phyloP scores from a whole-genome alignment of 129 eudicot species.

The Arctium lappa region DNA sequence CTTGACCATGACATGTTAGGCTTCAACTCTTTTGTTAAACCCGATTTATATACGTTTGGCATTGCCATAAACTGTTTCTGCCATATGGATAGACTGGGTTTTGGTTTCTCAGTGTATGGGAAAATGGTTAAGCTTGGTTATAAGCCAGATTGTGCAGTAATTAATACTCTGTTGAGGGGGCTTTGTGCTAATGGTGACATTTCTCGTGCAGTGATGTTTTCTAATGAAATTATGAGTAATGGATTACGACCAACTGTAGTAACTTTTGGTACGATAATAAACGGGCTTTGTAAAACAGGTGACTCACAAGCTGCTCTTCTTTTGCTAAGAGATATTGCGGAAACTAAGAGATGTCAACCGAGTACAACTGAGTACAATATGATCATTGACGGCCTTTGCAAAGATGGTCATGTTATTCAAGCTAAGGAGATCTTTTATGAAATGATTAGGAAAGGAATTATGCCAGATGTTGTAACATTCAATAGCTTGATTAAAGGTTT shows the following conservation, averaged over 20 bases:
- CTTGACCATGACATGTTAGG: conserved; percentile 21
- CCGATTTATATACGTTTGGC: conserved; percentile 26
- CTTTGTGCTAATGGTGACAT: conserved; percentile 21
- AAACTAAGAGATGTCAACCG: background rate
- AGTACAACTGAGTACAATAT: conserved; percentile 19
- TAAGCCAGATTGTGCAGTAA: conserved; percentile 24
- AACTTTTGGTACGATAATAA: conserved; percentile 19
- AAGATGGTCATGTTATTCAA: conserved; percentile 7
- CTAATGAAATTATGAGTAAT: conserved; percentile 5
- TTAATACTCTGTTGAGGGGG: conserved; percentile 30
- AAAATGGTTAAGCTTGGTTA: conserved; percentile 28
- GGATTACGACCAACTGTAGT: conserved; percentile 21
- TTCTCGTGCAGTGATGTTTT: conserved; percentile 1
- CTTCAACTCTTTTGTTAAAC: conserved; percentile 1
- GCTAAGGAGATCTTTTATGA: conserved; percentile 1
- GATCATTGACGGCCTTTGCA: conserved; percentile 27
- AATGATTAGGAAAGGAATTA: conserved; percentile 21
- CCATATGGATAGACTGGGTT: conserved; percentile 19
- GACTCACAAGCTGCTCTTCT: conserved; percentile 6
- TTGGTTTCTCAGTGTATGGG: conserved; percentile 33
- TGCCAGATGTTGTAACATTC: conserved; percentile 26
- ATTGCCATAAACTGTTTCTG: conserved; percentile 36
- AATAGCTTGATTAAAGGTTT: conserved; percentile 26
- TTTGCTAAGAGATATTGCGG: conserved; percentile 2
- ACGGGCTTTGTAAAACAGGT: conserved; percentile 19